Evolutionary conservation across 2,329 filamentous ascomycete species (phyloP), one percentile per base, ranked within the genome.

Genomic region (Torrubiellomyces zombiae): DNA sequence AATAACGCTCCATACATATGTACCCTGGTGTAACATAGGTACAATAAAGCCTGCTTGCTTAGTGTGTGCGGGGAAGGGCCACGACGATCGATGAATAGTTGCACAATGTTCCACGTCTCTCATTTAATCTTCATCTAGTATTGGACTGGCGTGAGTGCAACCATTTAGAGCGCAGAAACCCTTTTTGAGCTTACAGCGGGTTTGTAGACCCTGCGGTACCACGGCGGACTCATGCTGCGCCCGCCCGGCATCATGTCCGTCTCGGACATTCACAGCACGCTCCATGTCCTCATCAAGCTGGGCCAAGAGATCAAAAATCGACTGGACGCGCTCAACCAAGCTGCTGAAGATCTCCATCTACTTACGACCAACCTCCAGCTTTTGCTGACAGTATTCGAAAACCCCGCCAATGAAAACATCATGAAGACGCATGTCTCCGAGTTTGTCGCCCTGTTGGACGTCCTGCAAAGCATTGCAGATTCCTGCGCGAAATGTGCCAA

Each of bases 401-500:
- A 31, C 23, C 26, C 29, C 18, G 22, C 20, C 20, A 28, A 28
- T 17, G 29, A 24, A 20, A 24, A 28, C 23, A 20, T 30, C 19
- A 28, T 32, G 8, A 21, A 28, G 22, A 32, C 23, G 15, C 18
- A 30, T 18, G 10, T 32, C 18, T 25, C 30, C n/a, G 30, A 32
- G 20, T 32, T 32, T 19, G 28, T 32, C 14, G 21, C 25, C 12
- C 23, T 32, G 12, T 23, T 32, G 20, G 30, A 32, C 15, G 19
- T 32, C 23, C 20, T 32, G 13, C 28, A 32, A 26, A 30, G 30
- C 23, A 32, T 32, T 29, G 28, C 30, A 16, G 15, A 26, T 24
- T 30, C 25, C 5, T 32, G 30, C 30, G 21, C 23, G 22, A 25
- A 32, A 29, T 28, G 30, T 27, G 30, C 25, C 23, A 32, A 30